Conservation (phyloP, 2,329 filamentous ascomycete species). For the Ophiocordyceps camponoti-floridani region DNA sequence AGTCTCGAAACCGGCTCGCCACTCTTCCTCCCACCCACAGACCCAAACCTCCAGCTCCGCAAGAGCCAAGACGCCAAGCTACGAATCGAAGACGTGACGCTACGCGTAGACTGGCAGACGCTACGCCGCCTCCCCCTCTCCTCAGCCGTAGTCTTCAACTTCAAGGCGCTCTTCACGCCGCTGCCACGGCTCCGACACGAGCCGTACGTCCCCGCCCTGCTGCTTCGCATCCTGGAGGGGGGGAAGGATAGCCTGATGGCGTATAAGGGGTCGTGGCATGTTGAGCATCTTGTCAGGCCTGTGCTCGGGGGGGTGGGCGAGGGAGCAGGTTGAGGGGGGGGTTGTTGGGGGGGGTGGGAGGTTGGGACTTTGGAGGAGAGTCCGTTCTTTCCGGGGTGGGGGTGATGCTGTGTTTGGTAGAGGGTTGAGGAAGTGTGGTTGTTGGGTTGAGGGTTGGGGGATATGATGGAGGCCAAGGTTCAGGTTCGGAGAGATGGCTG, state of each 20-base stretch:
- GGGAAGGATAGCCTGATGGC: conserved; percentile 49
- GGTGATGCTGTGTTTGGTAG: conserved; percentile 3
- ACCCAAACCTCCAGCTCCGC: conserved; percentile 45
- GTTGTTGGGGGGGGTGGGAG: conserved; percentile 44
- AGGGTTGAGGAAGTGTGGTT: not conserved
- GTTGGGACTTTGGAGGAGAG: conserved; percentile 52
- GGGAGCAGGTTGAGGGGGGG: too few relatives aligned
- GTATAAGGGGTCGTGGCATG: conserved; percentile 72
- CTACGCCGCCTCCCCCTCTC: conserved; percentile 62
- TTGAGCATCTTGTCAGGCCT: conserved; percentile 54
- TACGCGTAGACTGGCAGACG: conserved; percentile 91
- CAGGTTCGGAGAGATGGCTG: too few relatives aligned
- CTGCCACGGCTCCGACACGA: conserved; percentile 52
- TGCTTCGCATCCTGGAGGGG: conserved; percentile 50
- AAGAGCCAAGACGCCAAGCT: conserved; percentile 38
- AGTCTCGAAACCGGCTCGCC: conserved; percentile 60
- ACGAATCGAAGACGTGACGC: conserved; percentile 29
- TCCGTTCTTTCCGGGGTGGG: conserved; percentile 63
- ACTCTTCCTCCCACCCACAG: conserved; percentile 54
- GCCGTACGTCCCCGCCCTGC: conserved; percentile 50
- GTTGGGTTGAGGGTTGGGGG: not conserved
- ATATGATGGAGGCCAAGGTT: not conserved
- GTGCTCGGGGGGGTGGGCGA: too few relatives aligned
- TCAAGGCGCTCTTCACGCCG: conserved; percentile 72
- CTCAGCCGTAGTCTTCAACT: conserved; percentile 66